These are phyloP conservation scores for Brassica balearica DNA, from an alignment of 441 rosid species.

Conservation along the genomic window DNA sequence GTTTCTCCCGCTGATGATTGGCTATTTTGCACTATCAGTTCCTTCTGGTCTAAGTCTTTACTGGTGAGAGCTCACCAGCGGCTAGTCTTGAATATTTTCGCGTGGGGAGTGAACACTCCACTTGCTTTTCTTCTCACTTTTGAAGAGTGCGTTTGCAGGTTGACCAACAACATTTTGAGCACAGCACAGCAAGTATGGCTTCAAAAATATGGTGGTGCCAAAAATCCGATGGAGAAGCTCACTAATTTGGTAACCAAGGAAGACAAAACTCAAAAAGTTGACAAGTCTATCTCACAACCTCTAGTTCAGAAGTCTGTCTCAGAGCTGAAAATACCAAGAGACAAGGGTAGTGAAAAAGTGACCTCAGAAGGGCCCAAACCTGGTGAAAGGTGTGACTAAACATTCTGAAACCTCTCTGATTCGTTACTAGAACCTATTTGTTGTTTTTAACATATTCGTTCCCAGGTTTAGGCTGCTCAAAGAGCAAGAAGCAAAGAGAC, in stretches of 20 bases:
- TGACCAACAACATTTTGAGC: conserved; percentile 91
- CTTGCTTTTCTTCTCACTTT: conserved; percentile 25
- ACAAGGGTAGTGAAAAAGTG: conserved; percentile 49
- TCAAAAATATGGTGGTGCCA: conserved; percentile 88
- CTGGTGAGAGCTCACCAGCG: conserved; percentile 64
- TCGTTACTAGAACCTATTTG: conserved; percentile 9
- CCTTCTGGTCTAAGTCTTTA: conserved; percentile 99
- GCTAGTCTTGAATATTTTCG: conserved; percentile 17
- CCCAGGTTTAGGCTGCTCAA: conserved; percentile 78
- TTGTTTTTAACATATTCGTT: conserved; percentile 32
- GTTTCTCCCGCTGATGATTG: conserved; percentile 87
- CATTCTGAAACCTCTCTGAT: neutral
- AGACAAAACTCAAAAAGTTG: conserved; percentile 48
- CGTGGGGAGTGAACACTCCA: neutral
- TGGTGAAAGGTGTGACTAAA: conserved; percentile 73
- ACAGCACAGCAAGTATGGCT: conserved; percentile 94
- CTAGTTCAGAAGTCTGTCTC: conserved; percentile 53
- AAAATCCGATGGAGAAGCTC: conserved; percentile 54
- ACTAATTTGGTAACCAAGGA: conserved; percentile 53
- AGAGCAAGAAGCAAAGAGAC: conserved; percentile 85
- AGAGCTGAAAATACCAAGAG: conserved; percentile 43
- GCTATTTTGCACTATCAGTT: conserved; percentile 93
- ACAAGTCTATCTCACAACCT: conserved; percentile 45
- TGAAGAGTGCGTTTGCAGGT: conserved; percentile 55
- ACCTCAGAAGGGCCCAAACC: conserved; percentile 66